Base-by-base conservation (phyloP, 371 early-diverging fungal species). In the Haplosporangium sp. region DNA sequence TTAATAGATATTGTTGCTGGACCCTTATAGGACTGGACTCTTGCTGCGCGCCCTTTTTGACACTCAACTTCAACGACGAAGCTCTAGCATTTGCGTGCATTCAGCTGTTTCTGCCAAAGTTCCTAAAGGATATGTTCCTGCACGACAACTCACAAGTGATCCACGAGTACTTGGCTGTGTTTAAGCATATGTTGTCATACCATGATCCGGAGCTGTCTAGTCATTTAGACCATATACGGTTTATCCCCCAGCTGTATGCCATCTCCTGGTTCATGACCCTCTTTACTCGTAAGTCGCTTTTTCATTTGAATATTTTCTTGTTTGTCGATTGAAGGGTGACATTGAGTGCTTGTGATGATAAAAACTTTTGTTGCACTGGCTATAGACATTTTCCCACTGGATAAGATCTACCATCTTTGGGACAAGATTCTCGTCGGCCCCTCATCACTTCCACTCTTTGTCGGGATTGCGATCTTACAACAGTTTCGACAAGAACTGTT, bases 181-280 rank as follows among this genome's bases (percentile, higher is more conserved):
- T 94, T 55, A 74, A 84, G 20, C 90, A 90, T 61, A 50, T 94
- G 36, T 65, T 94, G 14, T 85, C 90, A 23, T 93, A 85, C 50
- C 91, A 91, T 69, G 94, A 95, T 65, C 92, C 94, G 5, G 88
- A 90, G 48, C 83, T 95, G 0, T 88, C 93, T 2, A 80, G 75
- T 20, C 92, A 94, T 76, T 67, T 94, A 47, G 83, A 86, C 29
- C 66, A 68, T 7, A 88, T 94, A 55, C 89, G 89, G 2, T 89
- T 94, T 54, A 76, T 83, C 23, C 93, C 93, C 5, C 90, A 94
- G 36, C 79, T 94, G 8, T 95, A 91, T 67, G 94, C 94, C 11
- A 93, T 95, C 16, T 90, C 93, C 9, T 95, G 95, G 93, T 91
- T 94, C 64, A 84, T 94, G 81, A 94, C 95, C 0, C 72, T 94